Evolutionary conservation across 768 basidiomycete genomes (phyloP), one percentile per base, ranked within the genome.

Genomic region (Mycena kentingensis): DNA sequence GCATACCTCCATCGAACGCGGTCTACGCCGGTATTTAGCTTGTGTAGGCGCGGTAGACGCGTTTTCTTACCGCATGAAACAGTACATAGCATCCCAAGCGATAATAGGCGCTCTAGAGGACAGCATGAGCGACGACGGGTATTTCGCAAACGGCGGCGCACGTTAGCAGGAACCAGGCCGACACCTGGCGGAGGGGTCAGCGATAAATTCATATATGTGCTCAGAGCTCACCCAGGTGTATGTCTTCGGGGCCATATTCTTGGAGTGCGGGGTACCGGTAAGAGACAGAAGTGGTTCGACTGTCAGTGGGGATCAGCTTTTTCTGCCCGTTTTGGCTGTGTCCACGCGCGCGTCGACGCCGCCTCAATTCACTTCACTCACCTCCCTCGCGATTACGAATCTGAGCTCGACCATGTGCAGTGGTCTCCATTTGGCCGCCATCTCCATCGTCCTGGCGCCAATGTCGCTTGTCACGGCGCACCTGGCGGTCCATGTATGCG

Each of bases 51-150:
- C n/a, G 34, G 12, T n/a, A 46, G 44, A 15, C 31, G 2, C 21
- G 10, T 21, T 19, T 24, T 64, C 80, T 54, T 55, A 88, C 90
- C 90, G 78, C 77, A 88, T 78, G 52, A 92, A 83, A 63, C 88
- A 90, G 65, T 89, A 93, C n/a, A 76, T 73, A 1, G 73, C 87
- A 76, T 93, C 90, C 91, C 90, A 93, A 48, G 80, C 56, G 52
- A 92, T 78, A 52, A 93, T 64, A n/a, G n/a, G n/a, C n/a, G n/a
- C n/a, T n/a, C 13, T 67, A 67, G 10, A 38, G 12, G 11, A 10
- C 41, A 24, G 15, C n/a, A 18, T 51, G 29, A 52, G 47, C 3
- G 25, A 16, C 15, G 13, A 21, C 41, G 31, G 36, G 27, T 2
- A 5, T n/a, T 19, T 32, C 26, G 6, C 15, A 5, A 19, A 46